A percentile compares a stretch with the other conserved stretches of the same genome.
Conservation (phyloP, 2,329 filamentous ascomycete species). For the Nemania bipapillata region DNA sequence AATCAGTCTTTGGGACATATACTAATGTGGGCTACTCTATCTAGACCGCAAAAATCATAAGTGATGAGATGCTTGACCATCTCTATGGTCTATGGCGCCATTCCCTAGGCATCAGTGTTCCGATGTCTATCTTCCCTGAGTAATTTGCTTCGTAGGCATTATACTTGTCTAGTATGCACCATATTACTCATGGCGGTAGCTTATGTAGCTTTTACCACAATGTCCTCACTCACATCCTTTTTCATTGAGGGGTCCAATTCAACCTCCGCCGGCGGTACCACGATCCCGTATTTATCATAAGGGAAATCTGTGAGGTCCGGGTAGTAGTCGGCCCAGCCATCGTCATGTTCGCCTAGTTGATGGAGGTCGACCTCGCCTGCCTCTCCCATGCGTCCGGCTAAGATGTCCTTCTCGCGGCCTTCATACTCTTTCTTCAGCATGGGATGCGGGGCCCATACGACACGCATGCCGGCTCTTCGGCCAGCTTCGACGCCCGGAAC, state of each 20-base stretch:
- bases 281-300: conserved; percentile 69
- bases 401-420: conserved; percentile 80
- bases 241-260: conserved; percentile 59
- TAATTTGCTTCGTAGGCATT: conserved; percentile 1
- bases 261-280: conserved; percentile 58
- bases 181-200: neutral
- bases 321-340: conserved; percentile 71
- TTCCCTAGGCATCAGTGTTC: neutral
- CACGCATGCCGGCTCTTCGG: conserved; percentile 90
- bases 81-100: conserved; percentile 4
- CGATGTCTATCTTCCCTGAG: neutral
- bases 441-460: conserved; percentile 89
- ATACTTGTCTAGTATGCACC: neutral
- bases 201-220: conserved; percentile 29
- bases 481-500: conserved; percentile 93
- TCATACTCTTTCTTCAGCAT: conserved; percentile 79
- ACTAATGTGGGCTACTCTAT: conserved; percentile 59
- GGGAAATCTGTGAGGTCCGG: conserved; percentile 65
- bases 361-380: conserved; percentile 66
- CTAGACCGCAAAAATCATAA: neutral
- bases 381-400: conserved; percentile 83
- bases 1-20: conserved; percentile 95
- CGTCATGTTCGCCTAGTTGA: conserved; percentile 66
- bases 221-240: conserved; percentile 49
- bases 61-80: neutral